Evolutionary conservation across 495 filamentous ascomycete genomes (phyloP).

Genomic region (Neurospora hispaniola): DNA sequence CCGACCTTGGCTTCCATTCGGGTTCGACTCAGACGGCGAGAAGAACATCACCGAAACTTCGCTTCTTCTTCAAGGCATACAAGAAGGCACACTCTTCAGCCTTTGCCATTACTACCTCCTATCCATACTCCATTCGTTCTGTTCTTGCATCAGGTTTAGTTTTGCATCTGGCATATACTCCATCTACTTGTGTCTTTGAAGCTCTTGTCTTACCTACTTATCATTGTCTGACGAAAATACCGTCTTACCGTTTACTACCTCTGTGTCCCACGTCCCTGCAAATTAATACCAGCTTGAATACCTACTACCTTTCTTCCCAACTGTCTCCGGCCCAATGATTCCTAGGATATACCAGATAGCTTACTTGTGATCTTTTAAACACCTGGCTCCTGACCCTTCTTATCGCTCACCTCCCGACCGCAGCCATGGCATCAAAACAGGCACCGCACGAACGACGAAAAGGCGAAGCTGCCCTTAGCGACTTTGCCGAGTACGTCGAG

Average conservation of each 20-base stretch:
- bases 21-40: conserved; percentile 24
- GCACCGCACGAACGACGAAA: conserved; percentile 66
- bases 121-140: not conserved
- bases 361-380: not conserved
- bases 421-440: conserved; percentile 51
- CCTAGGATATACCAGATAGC: conserved; percentile 4
- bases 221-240: not conserved
- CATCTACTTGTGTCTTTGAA: too few species aligned
- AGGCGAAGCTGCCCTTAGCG: conserved; percentile 84
- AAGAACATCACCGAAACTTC: not conserved
- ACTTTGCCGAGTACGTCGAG: conserved; percentile 97
- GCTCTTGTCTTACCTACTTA: not conserved
- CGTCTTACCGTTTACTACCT: not conserved
- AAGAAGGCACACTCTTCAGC: not conserved
- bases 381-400: not conserved
- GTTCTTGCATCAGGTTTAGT: not conserved
- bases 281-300: not conserved
- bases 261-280: not conserved
- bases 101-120: not conserved
- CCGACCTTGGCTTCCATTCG: not conserved
- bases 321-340: conserved; percentile 8
- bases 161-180: not conserved
- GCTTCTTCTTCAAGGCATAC: not conserved
- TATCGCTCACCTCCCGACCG: not conserved
- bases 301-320: not conserved